Conservation (phyloP, 2,329 filamentous ascomycete species). For the Stromatinia cepivora region DNA sequence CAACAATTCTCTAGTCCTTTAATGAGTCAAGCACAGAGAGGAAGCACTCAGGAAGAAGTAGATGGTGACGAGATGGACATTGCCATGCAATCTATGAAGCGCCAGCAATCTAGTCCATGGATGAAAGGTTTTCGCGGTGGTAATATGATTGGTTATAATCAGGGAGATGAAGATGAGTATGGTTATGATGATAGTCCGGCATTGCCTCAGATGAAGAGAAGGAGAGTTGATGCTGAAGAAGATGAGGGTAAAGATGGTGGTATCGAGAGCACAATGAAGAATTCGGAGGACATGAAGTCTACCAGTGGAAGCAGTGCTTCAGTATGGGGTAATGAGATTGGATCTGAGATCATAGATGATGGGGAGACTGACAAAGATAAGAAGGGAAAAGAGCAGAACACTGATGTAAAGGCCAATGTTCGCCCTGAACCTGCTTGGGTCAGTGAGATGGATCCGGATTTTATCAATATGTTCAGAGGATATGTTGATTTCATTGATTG, state of each 20-base stretch:
- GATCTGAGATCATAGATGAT: background rate
- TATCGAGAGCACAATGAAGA: background rate
- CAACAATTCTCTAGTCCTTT: constrained; percentile 22
- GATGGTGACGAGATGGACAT: background rate
- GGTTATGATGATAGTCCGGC: constrained; percentile 18
- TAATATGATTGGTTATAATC: background rate
- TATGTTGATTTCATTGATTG: constrained; percentile 39
- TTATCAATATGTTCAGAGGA: constrained; percentile 39
- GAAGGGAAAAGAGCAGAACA: background rate
- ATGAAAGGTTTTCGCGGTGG: constrained; percentile 7
- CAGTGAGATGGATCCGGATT: constrained; percentile 39
- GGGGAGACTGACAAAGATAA: background rate
- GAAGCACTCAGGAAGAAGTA: constrained; percentile 19
- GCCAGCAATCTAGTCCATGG: constrained; percentile 7
- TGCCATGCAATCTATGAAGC: constrained; percentile 2
- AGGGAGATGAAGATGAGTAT: background rate
- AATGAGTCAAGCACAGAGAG: constrained; percentile 23
- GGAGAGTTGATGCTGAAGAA: constrained; percentile 11
- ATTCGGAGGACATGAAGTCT: background rate
- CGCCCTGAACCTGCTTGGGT: constrained; percentile 38
- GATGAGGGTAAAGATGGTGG: background rate
- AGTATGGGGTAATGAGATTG: constrained; percentile 18
- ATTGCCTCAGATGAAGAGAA: constrained; percentile 28
- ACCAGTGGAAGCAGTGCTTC: constrained; percentile 2
- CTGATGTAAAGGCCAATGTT: background rate